Percentiles rank a stretch among this genome's conserved stretches.
These are phyloP conservation scores for Auxenochlorella pyrenoidosa DNA, from an alignment of 139 green algal species.

Conservation along the genomic window DNA sequence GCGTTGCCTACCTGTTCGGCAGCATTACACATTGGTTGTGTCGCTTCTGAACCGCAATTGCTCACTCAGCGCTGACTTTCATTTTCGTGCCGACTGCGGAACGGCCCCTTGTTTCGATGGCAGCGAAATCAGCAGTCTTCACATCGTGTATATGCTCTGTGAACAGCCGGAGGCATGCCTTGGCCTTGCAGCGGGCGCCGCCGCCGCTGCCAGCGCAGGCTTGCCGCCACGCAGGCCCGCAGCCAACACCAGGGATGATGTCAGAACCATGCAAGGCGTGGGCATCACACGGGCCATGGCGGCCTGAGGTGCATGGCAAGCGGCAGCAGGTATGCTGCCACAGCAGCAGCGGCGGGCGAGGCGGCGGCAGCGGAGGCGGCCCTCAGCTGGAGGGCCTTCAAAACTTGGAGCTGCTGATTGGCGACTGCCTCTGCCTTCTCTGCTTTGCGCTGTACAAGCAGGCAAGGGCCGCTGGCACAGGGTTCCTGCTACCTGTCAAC, in stretches of 20 bases:
- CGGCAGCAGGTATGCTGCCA: background rate
- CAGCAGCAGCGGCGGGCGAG: background rate
- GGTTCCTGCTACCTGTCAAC: background rate
- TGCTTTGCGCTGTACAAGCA: conserved; percentile 73
- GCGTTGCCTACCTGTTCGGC: too few relatives aligned
- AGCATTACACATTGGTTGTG: too few relatives aligned
- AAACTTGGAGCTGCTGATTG: conserved; percentile 65
- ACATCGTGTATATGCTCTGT: too few relatives aligned
- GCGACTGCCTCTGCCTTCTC: conserved; percentile 60
- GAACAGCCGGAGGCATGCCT: too few relatives aligned
- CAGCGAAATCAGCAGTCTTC: too few relatives aligned
- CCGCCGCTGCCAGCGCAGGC: background rate
- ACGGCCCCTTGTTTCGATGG: too few relatives aligned
- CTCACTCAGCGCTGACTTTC: too few relatives aligned
- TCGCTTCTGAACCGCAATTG: too few relatives aligned
- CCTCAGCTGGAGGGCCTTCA: conserved; percentile 40
- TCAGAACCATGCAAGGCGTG: background rate
- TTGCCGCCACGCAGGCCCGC: background rate
- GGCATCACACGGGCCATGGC: background rate
- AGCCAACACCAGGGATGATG: background rate
- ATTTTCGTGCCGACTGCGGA: too few relatives aligned
- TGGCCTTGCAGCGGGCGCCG: background rate
- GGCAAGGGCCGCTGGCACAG: conserved; percentile 15
- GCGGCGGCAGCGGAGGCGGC: background rate
- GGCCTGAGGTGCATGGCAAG: background rate